These are phyloP conservation scores for Protomyces pachydermus DNA, from an alignment of 1,139 yeast genomes.

Conservation along the genomic window DNA sequence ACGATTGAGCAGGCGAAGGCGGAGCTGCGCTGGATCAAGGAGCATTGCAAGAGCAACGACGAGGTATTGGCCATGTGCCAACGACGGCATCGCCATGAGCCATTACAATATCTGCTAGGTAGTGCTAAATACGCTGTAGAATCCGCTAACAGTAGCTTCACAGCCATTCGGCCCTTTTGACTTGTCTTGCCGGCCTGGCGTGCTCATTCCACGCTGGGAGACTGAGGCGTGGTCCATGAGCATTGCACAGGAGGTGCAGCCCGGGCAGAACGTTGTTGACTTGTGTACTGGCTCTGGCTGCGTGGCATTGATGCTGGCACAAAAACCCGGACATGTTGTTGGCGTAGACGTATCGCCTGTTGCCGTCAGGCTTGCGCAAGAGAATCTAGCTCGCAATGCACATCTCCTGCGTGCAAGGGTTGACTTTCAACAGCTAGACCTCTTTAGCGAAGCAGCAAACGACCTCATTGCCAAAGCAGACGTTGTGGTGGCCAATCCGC, in stretches of 20 bases:
- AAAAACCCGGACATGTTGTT: conserved; percentile 42
- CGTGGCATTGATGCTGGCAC: conserved; percentile 54
- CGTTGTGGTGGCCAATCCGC: conserved; percentile 77
- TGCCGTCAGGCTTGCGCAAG: conserved; percentile 51
- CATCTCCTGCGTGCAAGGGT: conserved; percentile 30
- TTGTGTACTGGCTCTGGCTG: conserved; percentile 92
- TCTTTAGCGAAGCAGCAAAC: conserved; percentile 9
- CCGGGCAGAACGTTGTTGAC: conserved; percentile 49
- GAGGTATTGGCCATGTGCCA: conserved; percentile 38
- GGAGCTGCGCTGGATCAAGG: conserved; percentile 52
- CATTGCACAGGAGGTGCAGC: conserved; percentile 40
- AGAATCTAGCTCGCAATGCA: conserved; percentile 42
- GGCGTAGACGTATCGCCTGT: conserved; percentile 59
- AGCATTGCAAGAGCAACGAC: conserved; percentile 9
- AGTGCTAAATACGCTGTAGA: conserved; percentile 38
- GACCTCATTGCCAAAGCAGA: conserved; percentile 40
- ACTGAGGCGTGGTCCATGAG: conserved; percentile 82
- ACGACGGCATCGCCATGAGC: conserved; percentile 33
- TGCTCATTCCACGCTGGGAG: conserved; percentile 88
- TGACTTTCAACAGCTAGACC: conserved; percentile 32
- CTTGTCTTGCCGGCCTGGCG: conserved; percentile 57
- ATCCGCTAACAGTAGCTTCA: conserved; percentile 72
- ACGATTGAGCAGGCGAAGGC: not conserved
- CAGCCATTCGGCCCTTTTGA: conserved; percentile 80
- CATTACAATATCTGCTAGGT: conserved; percentile 25